Evolutionary conservation across 1,139 yeast genomes (phyloP).

Genomic region (Taphrina confusa): DNA sequence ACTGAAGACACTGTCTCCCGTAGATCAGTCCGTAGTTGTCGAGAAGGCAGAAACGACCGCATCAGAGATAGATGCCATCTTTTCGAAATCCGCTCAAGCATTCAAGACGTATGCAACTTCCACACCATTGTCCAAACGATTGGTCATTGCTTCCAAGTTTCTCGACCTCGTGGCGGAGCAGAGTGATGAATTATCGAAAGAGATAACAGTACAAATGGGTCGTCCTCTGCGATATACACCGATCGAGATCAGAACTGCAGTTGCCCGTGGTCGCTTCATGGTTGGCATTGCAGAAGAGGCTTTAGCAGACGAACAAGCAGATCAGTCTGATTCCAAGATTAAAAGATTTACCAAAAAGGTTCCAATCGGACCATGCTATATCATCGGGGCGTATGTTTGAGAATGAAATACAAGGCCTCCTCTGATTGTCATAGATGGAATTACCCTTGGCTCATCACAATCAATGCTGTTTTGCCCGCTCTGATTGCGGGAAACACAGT

Average conservation of each 20-base stretch:
- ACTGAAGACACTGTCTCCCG: slow-evolving; percentile 33
- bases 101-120: slow-evolving; percentile 44
- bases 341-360: slow-evolving; percentile 57
- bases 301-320: slow-evolving; percentile 44
- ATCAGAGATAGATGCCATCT: slow-evolving; percentile 42
- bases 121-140: slow-evolving; percentile 44
- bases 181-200: slow-evolving; percentile 43
- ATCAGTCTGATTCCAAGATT: slow-evolving; percentile 43
- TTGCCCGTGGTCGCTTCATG: slow-evolving; percentile 44
- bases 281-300: slow-evolving; percentile 47
- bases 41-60: slow-evolving; percentile 41
- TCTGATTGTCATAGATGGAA: slow-evolving; percentile 55
- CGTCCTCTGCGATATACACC: slow-evolving; percentile 47
- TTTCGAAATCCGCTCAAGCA: slow-evolving; percentile 44
- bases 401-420: not conserved
- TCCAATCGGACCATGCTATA: slow-evolving; percentile 78
- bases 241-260: slow-evolving; percentile 47
- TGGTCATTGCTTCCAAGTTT: slow-evolving; percentile 44
- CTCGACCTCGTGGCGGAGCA: slow-evolving; percentile 44
- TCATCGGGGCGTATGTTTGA: slow-evolving; percentile 49
- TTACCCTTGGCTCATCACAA: slow-evolving; percentile 75
- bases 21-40: slow-evolving; percentile 33
- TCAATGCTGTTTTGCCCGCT: slow-evolving; percentile 84
- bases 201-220: slow-evolving; percentile 48
- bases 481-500: slow-evolving; percentile 80